These are phyloP conservation scores for Lachancea meyersii DNA, from an alignment of 805 yeast species.

Conservation along the genomic window DNA sequence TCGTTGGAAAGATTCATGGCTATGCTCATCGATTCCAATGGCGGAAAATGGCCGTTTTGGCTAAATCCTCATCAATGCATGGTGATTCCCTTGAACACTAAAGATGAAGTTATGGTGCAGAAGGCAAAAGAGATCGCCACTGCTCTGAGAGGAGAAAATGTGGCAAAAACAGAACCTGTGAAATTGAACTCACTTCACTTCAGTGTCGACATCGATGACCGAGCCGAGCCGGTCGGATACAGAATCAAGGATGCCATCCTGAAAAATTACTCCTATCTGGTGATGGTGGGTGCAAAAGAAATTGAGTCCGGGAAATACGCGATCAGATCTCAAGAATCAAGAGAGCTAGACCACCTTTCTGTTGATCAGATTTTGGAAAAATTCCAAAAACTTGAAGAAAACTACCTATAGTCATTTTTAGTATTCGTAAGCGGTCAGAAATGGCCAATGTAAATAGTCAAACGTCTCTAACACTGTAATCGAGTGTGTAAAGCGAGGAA, in stretches of 20 bases:
- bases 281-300: slow-evolving; percentile 88
- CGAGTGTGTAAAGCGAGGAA: slow-evolving; percentile 25
- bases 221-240: slow-evolving; percentile 72
- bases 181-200: slow-evolving; percentile 56
- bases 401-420: slow-evolving; percentile 17
- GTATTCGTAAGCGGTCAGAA: background rate
- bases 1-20: slow-evolving; percentile 92
- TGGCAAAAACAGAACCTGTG: slow-evolving; percentile 35
- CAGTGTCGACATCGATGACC: slow-evolving; percentile 66
- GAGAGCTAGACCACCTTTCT: slow-evolving; percentile 40
- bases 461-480: slow-evolving; percentile 13
- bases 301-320: slow-evolving; percentile 52
- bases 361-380: slow-evolving; percentile 45
- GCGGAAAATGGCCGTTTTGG: slow-evolving; percentile 98
- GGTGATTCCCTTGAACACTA: slow-evolving; percentile 69
- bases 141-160: slow-evolving; percentile 43
- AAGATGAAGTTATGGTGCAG: slow-evolving; percentile 39
- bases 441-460: slow-evolving; percentile 5
- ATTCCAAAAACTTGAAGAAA: slow-evolving; percentile 52
- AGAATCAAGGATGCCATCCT: slow-evolving; percentile 72
- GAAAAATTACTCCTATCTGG: slow-evolving; percentile 70
- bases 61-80: slow-evolving; percentile 85
- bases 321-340: slow-evolving; percentile 51
- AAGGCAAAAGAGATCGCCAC: slow-evolving; percentile 47
- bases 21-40: slow-evolving; percentile 78